Evolutionary conservation across 306 rosid species (phyloP), one percentile per base, ranked within the genome.

Genomic region (Cyamopsis tetragonoloba): DNA sequence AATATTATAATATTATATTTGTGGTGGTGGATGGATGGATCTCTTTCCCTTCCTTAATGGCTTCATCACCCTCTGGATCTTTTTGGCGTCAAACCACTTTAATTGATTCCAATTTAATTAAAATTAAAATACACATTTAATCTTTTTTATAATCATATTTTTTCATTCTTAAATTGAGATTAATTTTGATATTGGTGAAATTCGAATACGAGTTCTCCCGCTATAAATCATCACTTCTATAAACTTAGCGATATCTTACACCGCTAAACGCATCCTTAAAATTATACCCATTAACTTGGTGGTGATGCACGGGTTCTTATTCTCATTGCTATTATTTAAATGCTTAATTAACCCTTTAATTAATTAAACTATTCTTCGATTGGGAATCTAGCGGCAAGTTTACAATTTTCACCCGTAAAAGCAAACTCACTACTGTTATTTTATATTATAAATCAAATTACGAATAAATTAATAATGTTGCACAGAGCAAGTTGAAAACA

Each of bases 251-350:
- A n/a, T n/a, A n/a, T n/a, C n/a, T n/a, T n/a, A n/a, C n/a, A n/a
- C n/a, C n/a, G n/a, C n/a, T n/a, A n/a, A n/a, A n/a, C n/a, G n/a
- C n/a, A n/a, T n/a, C n/a, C n/a, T n/a, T n/a, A n/a, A n/a, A n/a
- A n/a, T n/a, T n/a, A n/a, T n/a, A n/a, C n/a, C n/a, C n/a, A n/a
- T n/a, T n/a, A n/a, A n/a, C 7, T 62, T 30, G 66, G 17, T 41
- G 15, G 58, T 60, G 15, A 12, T 76, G n/a, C n/a, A n/a, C n/a
- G 74, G 60, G 62, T 61, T 69, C 76, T 69, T 76, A 60, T 76
- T 68, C 58, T 24, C 28, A 22, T 67, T 58, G n/a, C n/a, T 47
- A 31, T 1, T 66, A 66, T 66, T 68, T 53, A 14, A 53, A 22
- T n/a, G 2, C 14, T 24, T 37, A n/a, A 34, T n/a, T n/a, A n/a